Conservation (phyloP, 768 basidiomycete genomes). For the Boletus edulis region DNA sequence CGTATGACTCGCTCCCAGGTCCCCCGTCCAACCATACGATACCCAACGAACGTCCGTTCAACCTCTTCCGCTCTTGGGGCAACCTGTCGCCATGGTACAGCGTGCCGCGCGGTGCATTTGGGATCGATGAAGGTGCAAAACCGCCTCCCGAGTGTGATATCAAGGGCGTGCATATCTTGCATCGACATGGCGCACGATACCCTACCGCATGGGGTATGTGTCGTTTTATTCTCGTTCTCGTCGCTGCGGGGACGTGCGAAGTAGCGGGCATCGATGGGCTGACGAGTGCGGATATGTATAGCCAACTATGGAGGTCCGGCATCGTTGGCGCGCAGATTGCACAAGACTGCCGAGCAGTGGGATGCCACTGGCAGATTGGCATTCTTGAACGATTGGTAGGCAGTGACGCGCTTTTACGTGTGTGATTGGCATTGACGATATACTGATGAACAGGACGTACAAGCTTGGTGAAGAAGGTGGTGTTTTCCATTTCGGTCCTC, state of each 20-base stretch:
- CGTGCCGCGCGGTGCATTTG: conserved; percentile 61
- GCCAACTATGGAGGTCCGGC: conserved; percentile 63
- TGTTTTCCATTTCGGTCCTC: neutral
- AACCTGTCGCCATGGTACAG: conserved; percentile 88
- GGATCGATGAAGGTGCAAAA: conserved; percentile 67
- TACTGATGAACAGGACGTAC: conserved; percentile 60
- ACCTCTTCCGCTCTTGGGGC: conserved; percentile 78
- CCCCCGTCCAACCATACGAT: neutral
- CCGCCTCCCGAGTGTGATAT: conserved; percentile 68
- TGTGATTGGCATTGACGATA: neutral
- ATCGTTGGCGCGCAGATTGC: conserved; percentile 52
- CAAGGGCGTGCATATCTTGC: conserved; percentile 75
- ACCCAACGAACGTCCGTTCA: conserved; percentile 43
- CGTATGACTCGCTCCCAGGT: conserved; percentile 25
- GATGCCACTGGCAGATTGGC: conserved; percentile 60
- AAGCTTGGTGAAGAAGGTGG: conserved; percentile 85
- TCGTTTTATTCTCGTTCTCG: neutral
- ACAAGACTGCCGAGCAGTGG: conserved; percentile 56
- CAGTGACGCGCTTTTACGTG: conserved; percentile 1
- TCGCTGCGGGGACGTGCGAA: neutral
- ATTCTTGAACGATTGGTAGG: conserved; percentile 83
- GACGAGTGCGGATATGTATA: conserved; percentile 22
- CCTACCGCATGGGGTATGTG: conserved; percentile 63
- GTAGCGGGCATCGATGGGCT: neutral
- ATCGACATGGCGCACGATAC: conserved; percentile 80